Percentiles rank a stretch among this genome's conserved stretches.
Conservation (phyloP, 2,329 filamentous ascomycete genomes). For the Sporothrix brasiliensis region DNA sequence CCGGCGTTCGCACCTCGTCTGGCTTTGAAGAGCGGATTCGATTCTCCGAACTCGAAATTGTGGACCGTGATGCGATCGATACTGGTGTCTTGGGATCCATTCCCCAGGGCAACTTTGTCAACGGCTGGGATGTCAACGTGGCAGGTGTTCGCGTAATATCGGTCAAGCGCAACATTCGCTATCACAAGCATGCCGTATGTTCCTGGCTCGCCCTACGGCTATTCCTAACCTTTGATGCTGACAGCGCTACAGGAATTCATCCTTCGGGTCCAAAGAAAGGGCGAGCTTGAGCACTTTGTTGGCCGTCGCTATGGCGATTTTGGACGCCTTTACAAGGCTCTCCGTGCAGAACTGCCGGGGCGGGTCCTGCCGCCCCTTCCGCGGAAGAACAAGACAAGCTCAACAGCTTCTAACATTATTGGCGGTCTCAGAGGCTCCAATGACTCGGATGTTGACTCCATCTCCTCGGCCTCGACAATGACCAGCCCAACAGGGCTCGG, state of each 20-base stretch:
- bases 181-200: slow-evolving; percentile 87
- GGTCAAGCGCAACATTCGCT: slow-evolving; percentile 81
- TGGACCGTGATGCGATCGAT: slow-evolving; percentile 90
- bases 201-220: not conserved
- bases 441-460: slow-evolving; percentile 76
- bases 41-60: slow-evolving; percentile 95
- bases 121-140: slow-evolving; percentile 97
- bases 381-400: slow-evolving; percentile 85
- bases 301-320: slow-evolving; percentile 90
- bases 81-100: slow-evolving; percentile 83
- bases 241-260: slow-evolving; percentile 71
- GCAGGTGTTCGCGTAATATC: slow-evolving; percentile 81
- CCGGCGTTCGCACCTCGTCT: slow-evolving; percentile 89
- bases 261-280: slow-evolving; percentile 78
- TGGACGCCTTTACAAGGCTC: slow-evolving; percentile 71
- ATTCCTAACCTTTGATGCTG: not conserved
- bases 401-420: slow-evolving; percentile 63
- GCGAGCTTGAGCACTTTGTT: slow-evolving; percentile 75
- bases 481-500: slow-evolving; percentile 42
- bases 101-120: slow-evolving; percentile 88
- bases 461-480: slow-evolving; percentile 77
- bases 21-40: slow-evolving; percentile 97
- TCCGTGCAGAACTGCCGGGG: slow-evolving; percentile 85
- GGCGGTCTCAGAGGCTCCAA: slow-evolving; percentile 58
- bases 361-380: slow-evolving; percentile 85